phyloP scores from a whole-genome alignment of 2,329 filamentous ascomycete species.

The Karstenula rhodostoma region DNA sequence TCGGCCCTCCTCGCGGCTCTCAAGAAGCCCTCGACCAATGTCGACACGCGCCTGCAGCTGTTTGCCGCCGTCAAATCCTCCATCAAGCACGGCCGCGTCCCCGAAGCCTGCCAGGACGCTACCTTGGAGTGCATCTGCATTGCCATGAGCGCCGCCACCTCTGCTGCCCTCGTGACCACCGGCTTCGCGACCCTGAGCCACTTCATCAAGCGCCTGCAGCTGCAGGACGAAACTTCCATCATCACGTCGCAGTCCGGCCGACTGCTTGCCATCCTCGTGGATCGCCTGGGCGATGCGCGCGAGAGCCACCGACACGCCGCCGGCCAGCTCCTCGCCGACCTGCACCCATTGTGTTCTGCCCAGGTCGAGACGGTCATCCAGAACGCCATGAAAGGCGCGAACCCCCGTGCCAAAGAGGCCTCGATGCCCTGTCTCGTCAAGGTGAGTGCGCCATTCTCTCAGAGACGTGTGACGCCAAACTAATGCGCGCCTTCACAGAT shows the following conservation, averaged over 20 bases:
- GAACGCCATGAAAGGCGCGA: slow-evolving; percentile 79
- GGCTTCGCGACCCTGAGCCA: slow-evolving; percentile 90
- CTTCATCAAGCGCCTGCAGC: slow-evolving; percentile 82
- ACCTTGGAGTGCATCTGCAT: slow-evolving; percentile 84
- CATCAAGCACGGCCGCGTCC: slow-evolving; percentile 93
- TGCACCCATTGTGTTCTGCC: slow-evolving; percentile 72
- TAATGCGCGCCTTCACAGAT: slow-evolving; percentile 62
- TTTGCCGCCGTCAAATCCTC: slow-evolving; percentile 81
- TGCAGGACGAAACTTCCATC: slow-evolving; percentile 81
- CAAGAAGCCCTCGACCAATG: slow-evolving; percentile 69
- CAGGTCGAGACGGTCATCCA: slow-evolving; percentile 85
- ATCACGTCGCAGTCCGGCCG: slow-evolving; percentile 72
- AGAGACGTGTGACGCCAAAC: slow-evolving; percentile 6
- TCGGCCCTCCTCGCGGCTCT: slow-evolving; percentile 61
- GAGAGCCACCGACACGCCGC: slow-evolving; percentile 83
- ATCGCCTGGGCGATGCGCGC: slow-evolving; percentile 86
- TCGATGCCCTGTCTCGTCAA: slow-evolving; percentile 85
- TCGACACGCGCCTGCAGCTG: slow-evolving; percentile 74
- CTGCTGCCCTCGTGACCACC: slow-evolving; percentile 75
- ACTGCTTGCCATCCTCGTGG: slow-evolving; percentile 78
- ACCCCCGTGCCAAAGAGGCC: slow-evolving; percentile 82
- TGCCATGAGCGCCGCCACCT: slow-evolving; percentile 79
- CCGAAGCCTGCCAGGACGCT: slow-evolving; percentile 72
- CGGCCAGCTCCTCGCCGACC: slow-evolving; percentile 76
- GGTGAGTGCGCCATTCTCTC: slow-evolving; percentile 53